Evolutionary conservation across 768 basidiomycete species (phyloP).

Genomic region (Mycena polygramma): DNA sequence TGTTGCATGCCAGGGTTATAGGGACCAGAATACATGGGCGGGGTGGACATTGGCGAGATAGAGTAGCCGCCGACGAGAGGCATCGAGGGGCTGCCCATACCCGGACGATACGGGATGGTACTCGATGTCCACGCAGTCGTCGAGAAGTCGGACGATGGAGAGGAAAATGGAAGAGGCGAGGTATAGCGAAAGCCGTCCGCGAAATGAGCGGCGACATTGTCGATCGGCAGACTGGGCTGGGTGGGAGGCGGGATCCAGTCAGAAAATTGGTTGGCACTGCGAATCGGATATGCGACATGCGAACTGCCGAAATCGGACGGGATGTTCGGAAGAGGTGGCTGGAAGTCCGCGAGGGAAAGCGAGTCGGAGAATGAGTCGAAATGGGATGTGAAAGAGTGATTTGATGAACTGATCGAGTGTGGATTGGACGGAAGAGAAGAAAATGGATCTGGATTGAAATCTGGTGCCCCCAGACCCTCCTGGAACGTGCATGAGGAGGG

Average conservation of each 20-base stretch:
- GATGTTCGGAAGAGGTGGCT: slow-evolving; percentile 5
- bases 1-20: slow-evolving; percentile 6
- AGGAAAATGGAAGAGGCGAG: slow-evolving; percentile 6
- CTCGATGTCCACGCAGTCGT: slow-evolving; percentile 7
- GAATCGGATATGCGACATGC: slow-evolving; percentile 5
- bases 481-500: slow-evolving; percentile 1
- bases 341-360: neutral
- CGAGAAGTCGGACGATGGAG: slow-evolving; percentile 16
- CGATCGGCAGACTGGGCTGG: slow-evolving; percentile 17
- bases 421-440: neutral
- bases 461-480: neutral
- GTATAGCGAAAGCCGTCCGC: slow-evolving; percentile 2
- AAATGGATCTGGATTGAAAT: slow-evolving; percentile 9
- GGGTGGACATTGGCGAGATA: slow-evolving; percentile 15
- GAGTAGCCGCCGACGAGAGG: slow-evolving; percentile 13
- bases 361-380: slow-evolving; percentile 13
- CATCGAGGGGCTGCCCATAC: neutral
- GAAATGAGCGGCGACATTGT: slow-evolving; percentile 13
- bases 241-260: slow-evolving; percentile 21
- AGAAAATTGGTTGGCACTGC: neutral
- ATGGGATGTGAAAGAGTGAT: neutral
- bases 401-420: slow-evolving; percentile 3
- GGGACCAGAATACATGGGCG: slow-evolving; percentile 22
- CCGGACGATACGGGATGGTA: neutral
- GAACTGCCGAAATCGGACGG: neutral